Conservation (phyloP, 148 eudicot genomes). For the Spergularia marina region DNA sequence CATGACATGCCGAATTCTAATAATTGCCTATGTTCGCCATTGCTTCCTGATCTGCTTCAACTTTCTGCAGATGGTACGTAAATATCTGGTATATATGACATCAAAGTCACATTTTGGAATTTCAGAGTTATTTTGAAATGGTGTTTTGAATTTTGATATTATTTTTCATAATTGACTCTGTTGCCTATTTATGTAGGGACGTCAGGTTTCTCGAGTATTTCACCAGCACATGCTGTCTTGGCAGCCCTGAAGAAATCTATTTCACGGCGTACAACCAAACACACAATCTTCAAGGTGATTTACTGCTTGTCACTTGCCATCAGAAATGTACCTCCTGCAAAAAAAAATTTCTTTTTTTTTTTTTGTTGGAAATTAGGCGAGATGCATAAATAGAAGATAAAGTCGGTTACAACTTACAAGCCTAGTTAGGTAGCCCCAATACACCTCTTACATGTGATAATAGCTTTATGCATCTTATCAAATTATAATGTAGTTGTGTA, state of each 20-base stretch:
- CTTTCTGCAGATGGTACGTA: conserved; percentile 21
- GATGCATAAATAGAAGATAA: too few species aligned
- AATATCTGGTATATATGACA: background rate
- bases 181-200: conserved; percentile 32
- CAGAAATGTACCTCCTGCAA: background rate
- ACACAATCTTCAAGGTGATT: conserved; percentile 55
- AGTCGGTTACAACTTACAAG: too few species aligned
- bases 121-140: background rate
- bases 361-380: too few species aligned
- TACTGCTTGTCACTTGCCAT: conserved; percentile 5
- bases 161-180: background rate
- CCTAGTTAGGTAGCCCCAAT: too few species aligned
- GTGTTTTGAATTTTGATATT: background rate
- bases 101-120: background rate
- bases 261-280: conserved; percentile 49
- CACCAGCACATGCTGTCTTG: conserved; percentile 54
- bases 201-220: conserved; percentile 22
- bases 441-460: background rate
- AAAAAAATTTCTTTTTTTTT: background rate
- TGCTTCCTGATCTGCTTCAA: conserved; percentile 27
- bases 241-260: conserved; percentile 68
- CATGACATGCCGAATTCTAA: conserved; percentile 33
- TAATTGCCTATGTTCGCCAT: conserved; percentile 2
- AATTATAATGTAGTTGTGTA: background rate
- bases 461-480: background rate